Base-by-base conservation (phyloP, 2,329 filamentous ascomycete genomes). In the Colletotrichum sp. region DNA sequence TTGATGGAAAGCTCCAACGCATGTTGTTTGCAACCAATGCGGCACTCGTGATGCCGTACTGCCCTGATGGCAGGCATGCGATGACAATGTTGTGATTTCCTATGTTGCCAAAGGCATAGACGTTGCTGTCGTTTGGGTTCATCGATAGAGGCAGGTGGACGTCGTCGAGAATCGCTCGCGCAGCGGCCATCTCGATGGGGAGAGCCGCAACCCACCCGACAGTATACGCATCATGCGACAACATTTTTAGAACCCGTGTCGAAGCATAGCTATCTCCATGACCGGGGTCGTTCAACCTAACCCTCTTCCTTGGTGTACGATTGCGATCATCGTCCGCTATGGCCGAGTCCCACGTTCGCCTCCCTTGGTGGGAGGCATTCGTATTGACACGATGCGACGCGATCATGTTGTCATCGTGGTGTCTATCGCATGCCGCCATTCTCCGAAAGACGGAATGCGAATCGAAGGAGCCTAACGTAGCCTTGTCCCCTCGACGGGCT, bases 121-220 rank as follows among this genome's bases (percentile, higher is more conserved):
- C 16, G 6, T 69, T 77, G 30, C 25, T 36, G 3, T 78, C 79
- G 16, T 32, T 30, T 2, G 13, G 15, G 3, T 22, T 52, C 30
- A 22, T 36, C 1, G 39, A 1, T 2, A 77, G 28, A 6, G n/a
- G 2, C 6, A 30, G 8, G 8, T 79, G 79, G 2, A 55, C 13
- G 10, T 67, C 55, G 30, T 80, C 78, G 1, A 80, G 76, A 70
- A 80, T 79, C 0, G 75, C 75, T 1, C 9, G 5, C 3, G 79
- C 75, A 34, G 78, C 79, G 1, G 72, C 66, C 61, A 78, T 52
- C 58, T 80, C 79, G 0, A 73, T 13, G 5, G 55, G 68, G 4
- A 80, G 70, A 5, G 79, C 79, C n/a, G 70, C 79, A 1, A 80
- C 75, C 79, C 78, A 79, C 1, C 69, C 77, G 2, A 80, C 75